Evolutionary conservation across 139 green algal genomes (phyloP).

Genomic region (Yamagishiella unicocca): DNA sequence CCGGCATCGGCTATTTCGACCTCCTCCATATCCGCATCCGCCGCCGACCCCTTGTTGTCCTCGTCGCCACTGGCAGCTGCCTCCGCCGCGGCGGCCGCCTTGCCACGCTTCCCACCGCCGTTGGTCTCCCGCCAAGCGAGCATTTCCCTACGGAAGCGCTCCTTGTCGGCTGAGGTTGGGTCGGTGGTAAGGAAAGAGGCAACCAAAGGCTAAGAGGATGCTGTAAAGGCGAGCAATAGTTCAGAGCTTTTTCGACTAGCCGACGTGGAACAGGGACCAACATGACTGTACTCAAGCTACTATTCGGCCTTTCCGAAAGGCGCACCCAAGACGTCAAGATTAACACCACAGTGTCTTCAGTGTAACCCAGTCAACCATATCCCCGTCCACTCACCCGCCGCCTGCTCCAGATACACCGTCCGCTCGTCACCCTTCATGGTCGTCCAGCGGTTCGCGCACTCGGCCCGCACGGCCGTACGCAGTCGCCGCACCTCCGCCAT

Average conservation of each 20-base stretch:
- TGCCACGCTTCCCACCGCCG: background rate
- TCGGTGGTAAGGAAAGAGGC: no score
- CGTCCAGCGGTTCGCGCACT: background rate
- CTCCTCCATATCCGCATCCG: no score
- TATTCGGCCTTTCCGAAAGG: background rate
- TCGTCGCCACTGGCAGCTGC: background rate
- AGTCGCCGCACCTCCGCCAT: background rate
- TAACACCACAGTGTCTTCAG: background rate
- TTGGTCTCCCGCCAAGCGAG: constrained; percentile 13
- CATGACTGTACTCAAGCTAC: background rate
- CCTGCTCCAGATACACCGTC: background rate
- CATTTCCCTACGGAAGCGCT: constrained; percentile 12
- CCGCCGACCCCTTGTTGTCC: background rate
- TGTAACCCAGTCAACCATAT: background rate
- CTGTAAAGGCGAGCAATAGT: no score
- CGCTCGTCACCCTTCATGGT: background rate
- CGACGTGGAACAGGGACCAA: background rate
- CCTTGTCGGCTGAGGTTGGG: constrained; percentile 15
- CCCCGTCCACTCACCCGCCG: background rate
- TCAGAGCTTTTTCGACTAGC: background rate
- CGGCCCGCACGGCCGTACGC: background rate
- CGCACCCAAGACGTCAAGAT: background rate
- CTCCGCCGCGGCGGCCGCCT: background rate
- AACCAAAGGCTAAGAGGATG: no score
- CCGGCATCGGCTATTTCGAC: background rate